Percentiles rank a stretch among this genome's conserved stretches.
Conservation (phyloP, 1,284 basidiomycete genomes). For the Rhodotorula sp. region DNA sequence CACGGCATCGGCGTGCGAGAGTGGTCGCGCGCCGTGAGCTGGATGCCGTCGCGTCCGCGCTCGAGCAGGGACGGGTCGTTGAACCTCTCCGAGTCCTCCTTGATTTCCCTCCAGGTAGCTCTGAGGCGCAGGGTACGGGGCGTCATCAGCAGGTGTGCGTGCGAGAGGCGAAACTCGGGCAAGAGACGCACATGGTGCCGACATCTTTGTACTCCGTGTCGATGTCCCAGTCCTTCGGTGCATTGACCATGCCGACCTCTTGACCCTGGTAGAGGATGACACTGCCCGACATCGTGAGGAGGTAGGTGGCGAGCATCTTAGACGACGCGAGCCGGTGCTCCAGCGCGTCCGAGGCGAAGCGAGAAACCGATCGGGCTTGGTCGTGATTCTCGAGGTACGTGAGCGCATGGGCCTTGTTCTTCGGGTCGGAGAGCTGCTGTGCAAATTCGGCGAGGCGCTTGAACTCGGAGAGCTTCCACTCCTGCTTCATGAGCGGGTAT, state of each 20-base stretch:
- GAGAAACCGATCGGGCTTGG: slow-evolving; percentile 56
- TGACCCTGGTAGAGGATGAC: slow-evolving; percentile 71
- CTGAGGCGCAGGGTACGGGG: neutral
- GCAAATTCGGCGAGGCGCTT: slow-evolving; percentile 56
- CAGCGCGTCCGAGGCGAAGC: slow-evolving; percentile 63
- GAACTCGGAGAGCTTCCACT: slow-evolving; percentile 61
- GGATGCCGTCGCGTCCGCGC: slow-evolving; percentile 57
- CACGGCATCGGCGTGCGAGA: slow-evolving; percentile 69
- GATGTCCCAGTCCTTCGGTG: slow-evolving; percentile 64
- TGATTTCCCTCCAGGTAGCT: slow-evolving; percentile 38
- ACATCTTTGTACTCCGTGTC: slow-evolving; percentile 65
- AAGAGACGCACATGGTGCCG: too few species aligned
- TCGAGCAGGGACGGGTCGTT: slow-evolving; percentile 61
- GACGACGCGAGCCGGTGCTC: slow-evolving; percentile 59
- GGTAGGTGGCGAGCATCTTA: slow-evolving; percentile 64
- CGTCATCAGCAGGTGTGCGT: neutral
- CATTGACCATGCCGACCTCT: slow-evolving; percentile 68
- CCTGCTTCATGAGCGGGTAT: slow-evolving; percentile 52
- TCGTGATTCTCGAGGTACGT: slow-evolving; percentile 62
- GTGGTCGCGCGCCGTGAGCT: slow-evolving; percentile 68
- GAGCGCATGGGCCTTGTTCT: slow-evolving; percentile 17
- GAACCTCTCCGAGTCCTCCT: slow-evolving; percentile 50
- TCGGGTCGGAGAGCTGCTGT: slow-evolving; percentile 57
- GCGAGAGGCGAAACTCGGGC: slow-evolving; percentile 50
- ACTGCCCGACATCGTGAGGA: slow-evolving; percentile 64